Evolutionary conservation across 2,329 filamentous ascomycete species (phyloP), one percentile per base, ranked within the genome.

Genomic region (Cladophialophora yegresii): DNA sequence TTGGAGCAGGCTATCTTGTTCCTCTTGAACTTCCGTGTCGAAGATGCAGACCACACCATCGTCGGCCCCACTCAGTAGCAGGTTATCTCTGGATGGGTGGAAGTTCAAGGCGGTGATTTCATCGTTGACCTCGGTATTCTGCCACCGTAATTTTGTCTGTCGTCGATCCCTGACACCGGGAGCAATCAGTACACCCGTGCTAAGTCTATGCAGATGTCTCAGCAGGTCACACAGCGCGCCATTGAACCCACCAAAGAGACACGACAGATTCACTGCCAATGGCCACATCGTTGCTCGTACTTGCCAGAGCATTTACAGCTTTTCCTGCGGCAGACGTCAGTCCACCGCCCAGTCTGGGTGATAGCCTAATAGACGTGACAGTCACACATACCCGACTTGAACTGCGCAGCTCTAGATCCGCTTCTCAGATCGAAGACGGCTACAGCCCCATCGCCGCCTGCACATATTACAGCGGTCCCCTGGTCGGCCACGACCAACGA

Each of bases 1-100:
- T 71, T 87, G 85, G 57, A 85, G 78, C 32, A 88, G 75, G 1
- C 85, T 85, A 58, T 88, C 86, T 60, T 88, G 85, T 73, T 88
- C 86, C 55, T 85, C 83, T 2, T 74, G 71, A 49, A 85, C 79
- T 26, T 78, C 79, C 26, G 81, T 83, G 73, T 88, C 82, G 73
- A 88, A 88, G 63, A 88, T 76, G 67, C 86, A 87, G 66, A 87
- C 79, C 0, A 88, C 79, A 2, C 85, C 85, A 71, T 88, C 86
- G 22, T 86, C 88, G 71, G 84, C 85, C 45, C 84, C 84, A 10
- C 84, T 86, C 1, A 88, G 79, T 4, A 88, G 78, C 22, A 84
- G 74, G 43, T 80, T 79, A 20, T 79, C 79, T n/a, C 79, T 79
- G 12, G 75, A 78, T 23, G 83, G 82, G 72, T 85, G 83, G 67